Base-by-base conservation (phyloP, 306 rosid genomes). In the Casuarina equisetifolia region DNA sequence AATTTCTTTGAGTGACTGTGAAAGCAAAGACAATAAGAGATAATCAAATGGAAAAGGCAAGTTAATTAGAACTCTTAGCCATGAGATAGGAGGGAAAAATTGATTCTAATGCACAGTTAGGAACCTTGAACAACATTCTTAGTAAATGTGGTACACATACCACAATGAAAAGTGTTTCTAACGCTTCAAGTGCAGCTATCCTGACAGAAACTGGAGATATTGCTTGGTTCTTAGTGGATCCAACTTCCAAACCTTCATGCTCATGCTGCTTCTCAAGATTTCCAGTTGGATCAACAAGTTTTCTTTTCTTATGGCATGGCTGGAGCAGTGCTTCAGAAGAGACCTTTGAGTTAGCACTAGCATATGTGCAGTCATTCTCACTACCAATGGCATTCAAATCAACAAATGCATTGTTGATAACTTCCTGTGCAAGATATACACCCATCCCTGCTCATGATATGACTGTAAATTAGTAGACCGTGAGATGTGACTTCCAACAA, bases 101-200 rank as follows among this genome's bases (percentile, higher is more conserved):
- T 40, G 11, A 42, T 68, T 68, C 38, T 53, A 68, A 72, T 57
- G 50, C 67, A 76, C 39, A 9, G 4, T 19, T 39, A 42, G 49
- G 49, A 57, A 59, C 67, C 59, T 15, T 25, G 58, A 64, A 66
- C 67, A 52, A 72, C 81, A 70, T 55, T 74, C 6, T 52, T 32
- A 38, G 48, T 73, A 52, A 32, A 69, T 53, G 53, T 19, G 70
- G 76, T 50, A 46, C 52, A 51, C 92, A 67, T 87, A 95, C 98
- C 97, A 89, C 90, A 36, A 85, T 89, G 52, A 91, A 70, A 78
- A 92, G 93, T 68, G 93, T 85, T 83, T 95, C 93, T 52, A 95
- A 85, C 45, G 97, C 85, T 82, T 91, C 91, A 32, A 95, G 90
- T 70, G 96, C 97, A 48, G 98, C 98, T 80, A 92, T 86, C 89